phyloP scores from a whole-genome alignment of 2,329 filamentous ascomycete species.

The Penicillium palitans region DNA sequence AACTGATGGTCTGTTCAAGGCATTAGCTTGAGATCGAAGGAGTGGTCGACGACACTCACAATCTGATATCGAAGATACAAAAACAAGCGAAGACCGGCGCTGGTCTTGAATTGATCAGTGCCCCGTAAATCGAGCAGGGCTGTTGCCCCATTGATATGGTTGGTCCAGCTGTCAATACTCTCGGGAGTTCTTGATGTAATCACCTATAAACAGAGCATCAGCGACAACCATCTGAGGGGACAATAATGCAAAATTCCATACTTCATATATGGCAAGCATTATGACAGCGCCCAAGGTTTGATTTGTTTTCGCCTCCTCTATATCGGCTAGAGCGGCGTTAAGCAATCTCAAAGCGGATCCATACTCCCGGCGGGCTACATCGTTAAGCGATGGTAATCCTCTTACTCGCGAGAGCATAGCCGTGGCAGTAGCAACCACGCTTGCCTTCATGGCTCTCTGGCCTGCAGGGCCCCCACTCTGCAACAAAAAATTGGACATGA shows the following conservation, averaged over 20 bases:
- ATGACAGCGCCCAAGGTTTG: constrained; percentile 56
- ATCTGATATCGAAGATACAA: constrained; percentile 59
- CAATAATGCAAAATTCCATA: constrained; percentile 32
- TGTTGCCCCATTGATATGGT: constrained; percentile 61
- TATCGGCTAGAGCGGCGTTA: constrained; percentile 35
- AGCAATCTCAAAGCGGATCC: constrained; percentile 53
- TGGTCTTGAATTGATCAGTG: constrained; percentile 38
- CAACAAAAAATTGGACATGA: constrained; percentile 25
- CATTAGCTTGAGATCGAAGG: constrained; percentile 6
- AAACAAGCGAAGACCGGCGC: constrained; percentile 54
- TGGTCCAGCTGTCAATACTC: constrained; percentile 54
- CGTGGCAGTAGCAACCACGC: constrained; percentile 60
- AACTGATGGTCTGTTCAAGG: constrained; percentile 35
- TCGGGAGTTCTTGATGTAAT: constrained; percentile 45
- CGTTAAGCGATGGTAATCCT: constrained; percentile 49
- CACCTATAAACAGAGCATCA: constrained; percentile 26
- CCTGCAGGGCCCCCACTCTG: constrained; percentile 25
- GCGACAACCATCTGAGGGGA: background rate
- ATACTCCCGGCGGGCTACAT: constrained; percentile 55
- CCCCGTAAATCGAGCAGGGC: constrained; percentile 56
- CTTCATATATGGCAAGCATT: constrained; percentile 63
- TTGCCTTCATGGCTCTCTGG: constrained; percentile 41
- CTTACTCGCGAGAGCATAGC: constrained; percentile 59
- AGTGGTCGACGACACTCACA: constrained; percentile 40
- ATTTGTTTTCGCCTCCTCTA: constrained; percentile 38